Percentiles rank a stretch among this genome's conserved stretches.
Conservation (phyloP, 805 yeast species). For the Teunomyces stri region DNA sequence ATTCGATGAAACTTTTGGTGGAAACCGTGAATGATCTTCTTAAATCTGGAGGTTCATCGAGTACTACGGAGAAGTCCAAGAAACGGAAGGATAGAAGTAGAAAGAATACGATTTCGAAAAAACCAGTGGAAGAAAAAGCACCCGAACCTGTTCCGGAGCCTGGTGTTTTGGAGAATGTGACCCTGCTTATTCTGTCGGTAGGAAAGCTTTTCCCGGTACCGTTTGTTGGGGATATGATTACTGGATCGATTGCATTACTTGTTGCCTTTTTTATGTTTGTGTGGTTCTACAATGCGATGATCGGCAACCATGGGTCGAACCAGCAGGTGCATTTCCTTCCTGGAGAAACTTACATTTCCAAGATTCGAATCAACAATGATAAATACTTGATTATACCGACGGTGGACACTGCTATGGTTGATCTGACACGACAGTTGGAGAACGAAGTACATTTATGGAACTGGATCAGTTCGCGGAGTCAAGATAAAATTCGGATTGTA, state of each 20-base stretch:
- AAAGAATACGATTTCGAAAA: slow-evolving; percentile 10
- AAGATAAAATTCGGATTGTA: slow-evolving; percentile 11
- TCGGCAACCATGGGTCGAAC: slow-evolving; percentile 13
- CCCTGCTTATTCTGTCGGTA: slow-evolving; percentile 8
- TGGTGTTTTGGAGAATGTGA: background rate
- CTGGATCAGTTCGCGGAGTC: slow-evolving; percentile 54
- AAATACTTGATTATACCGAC: slow-evolving; percentile 43
- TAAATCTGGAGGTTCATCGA: slow-evolving; percentile 12
- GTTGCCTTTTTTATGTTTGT: slow-evolving; percentile 13
- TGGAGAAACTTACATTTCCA: slow-evolving; percentile 7
- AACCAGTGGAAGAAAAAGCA: slow-evolving; percentile 3
- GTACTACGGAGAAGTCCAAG: slow-evolving; percentile 7
- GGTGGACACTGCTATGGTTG: slow-evolving; percentile 29
- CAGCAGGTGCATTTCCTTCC: slow-evolving; percentile 11
- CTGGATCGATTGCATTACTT: slow-evolving; percentile 19
- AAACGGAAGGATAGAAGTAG: slow-evolving; percentile 11
- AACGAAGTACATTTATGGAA: slow-evolving; percentile 68
- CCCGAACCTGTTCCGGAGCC: slow-evolving; percentile 3
- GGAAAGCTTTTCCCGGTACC: slow-evolving; percentile 31
- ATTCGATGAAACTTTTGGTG: slow-evolving; percentile 52
- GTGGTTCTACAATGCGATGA: slow-evolving; percentile 14
- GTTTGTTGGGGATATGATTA: slow-evolving; percentile 17
- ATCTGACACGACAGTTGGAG: slow-evolving; percentile 28
- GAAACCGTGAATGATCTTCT: slow-evolving; percentile 45
- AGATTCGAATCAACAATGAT: slow-evolving; percentile 29